A percentile compares a stretch with the other conserved stretches of the same genome.
phyloP scores from a whole-genome alignment of 2,329 filamentous ascomycete species.

The Albifimbria verrucaria region DNA sequence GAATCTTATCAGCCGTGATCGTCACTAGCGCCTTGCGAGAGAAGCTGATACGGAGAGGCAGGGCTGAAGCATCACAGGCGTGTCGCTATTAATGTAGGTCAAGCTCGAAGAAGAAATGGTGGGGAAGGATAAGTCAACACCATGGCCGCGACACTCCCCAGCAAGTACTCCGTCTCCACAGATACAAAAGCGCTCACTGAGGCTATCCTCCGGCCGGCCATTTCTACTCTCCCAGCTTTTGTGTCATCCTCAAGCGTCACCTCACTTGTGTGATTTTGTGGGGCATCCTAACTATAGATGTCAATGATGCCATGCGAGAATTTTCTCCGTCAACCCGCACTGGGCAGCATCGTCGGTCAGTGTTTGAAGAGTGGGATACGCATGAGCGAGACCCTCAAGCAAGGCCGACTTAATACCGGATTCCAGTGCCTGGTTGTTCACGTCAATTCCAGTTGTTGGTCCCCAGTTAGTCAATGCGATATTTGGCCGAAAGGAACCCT shows the following conservation, averaged over 20 bases:
- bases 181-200: not conserved
- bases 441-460: not conserved
- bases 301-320: conserved; percentile 20
- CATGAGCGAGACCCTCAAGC: not conserved
- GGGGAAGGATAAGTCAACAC: not conserved
- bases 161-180: conserved; percentile 19
- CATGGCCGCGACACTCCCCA: conserved; percentile 15
- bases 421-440: not conserved
- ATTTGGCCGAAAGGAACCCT: not conserved
- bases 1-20: too few species aligned
- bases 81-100: not conserved
- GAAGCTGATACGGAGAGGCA: not conserved
- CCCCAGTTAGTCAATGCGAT: not conserved
- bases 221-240: not conserved
- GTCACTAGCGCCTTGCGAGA: too few species aligned
- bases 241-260: not conserved
- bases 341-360: not conserved
- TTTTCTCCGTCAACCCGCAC: conserved; percentile 22
- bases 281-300: conserved; percentile 9
- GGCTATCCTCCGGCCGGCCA: not conserved
- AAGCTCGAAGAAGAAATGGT: not conserved
- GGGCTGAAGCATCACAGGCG: not conserved
- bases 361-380: not conserved
- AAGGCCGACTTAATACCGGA: not conserved
- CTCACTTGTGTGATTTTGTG: conserved; percentile 4